These are phyloP conservation scores for peach (Prunus persica) DNA, from an alignment of 306 rosid species.

Conservation along the genomic window Prunus_persica_NCBIv2 NC_034013.1:6252001-6252500, in stretches of 20 bases:
- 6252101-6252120: constrained; percentile 7
- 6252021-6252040: constrained; percentile 39
- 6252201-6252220: constrained; percentile 24
- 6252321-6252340: constrained; percentile 9
- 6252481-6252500: too few species aligned
- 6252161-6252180: constrained; percentile 40
- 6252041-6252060: constrained; percentile 36
- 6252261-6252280: constrained; percentile 6
- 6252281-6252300: constrained; percentile 19
- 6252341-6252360: not conserved
- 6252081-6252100: constrained; percentile 13
- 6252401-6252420: too few species aligned
- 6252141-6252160: constrained; percentile 27
- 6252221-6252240: constrained; percentile 40
- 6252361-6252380: not conserved
- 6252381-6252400: not conserved
- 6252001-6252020: constrained; percentile 16
- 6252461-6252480: too few species aligned
- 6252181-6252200: constrained; percentile 36
- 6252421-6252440: too few species aligned
- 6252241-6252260: constrained; percentile 31
- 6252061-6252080: constrained; percentile 27
- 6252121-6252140: constrained; percentile 38
- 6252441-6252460: too few species aligned
- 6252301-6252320: constrained; percentile 24